Evolutionary conservation across 768 basidiomycete species (phyloP), one percentile per base, ranked within the genome.

Genomic region (Hypsizygus marmoreus): DNA sequence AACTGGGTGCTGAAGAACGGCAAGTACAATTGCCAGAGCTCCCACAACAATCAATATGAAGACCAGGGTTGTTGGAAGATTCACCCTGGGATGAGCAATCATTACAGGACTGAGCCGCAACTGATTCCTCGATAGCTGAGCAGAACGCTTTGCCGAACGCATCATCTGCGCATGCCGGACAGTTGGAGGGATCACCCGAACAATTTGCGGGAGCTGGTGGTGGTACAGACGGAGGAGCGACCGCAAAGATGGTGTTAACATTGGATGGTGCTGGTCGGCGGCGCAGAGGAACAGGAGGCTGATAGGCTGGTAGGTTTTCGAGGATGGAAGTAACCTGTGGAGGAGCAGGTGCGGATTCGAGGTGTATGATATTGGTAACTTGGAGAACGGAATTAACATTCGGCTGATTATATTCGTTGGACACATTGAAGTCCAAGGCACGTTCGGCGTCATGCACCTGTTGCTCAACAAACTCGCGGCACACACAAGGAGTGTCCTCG

Each of bases 61-160:
- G 11, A 11, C 6, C 13, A 29, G 37, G 22, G 25, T 19, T 40
- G 23, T 33, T 26, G 19, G 39, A n/a, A 16, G 10, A 19, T 33
- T 24, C 37, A 37, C 36, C 43, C 24, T 52, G 36, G 22, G 70
- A 64, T 2, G 86, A 82, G 53, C 82, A 88, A 53, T 77, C 71
- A 32, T 67, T 63, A 58, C 86, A 89, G 16, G 74, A 73, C 9
- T 70, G 63, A n/a, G 71, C 66, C 41, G 81, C 74, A 12, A 86
- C 67, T 22, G 84, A 77, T 49, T 82, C 74, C 50, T 75, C 77
- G 32, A 94, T 80, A 16, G 88, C 88, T 29, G 75, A 74, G 62
- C 92, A 95, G 64, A 95, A 95, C 4, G 90, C 91, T 59, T 87
- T 85, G 8, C 91, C 91, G 53, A 94, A 94, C 16, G 77, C 76